Conservation (phyloP, 2,329 filamentous ascomycete species). For the Fusarium dimerum region DNA sequence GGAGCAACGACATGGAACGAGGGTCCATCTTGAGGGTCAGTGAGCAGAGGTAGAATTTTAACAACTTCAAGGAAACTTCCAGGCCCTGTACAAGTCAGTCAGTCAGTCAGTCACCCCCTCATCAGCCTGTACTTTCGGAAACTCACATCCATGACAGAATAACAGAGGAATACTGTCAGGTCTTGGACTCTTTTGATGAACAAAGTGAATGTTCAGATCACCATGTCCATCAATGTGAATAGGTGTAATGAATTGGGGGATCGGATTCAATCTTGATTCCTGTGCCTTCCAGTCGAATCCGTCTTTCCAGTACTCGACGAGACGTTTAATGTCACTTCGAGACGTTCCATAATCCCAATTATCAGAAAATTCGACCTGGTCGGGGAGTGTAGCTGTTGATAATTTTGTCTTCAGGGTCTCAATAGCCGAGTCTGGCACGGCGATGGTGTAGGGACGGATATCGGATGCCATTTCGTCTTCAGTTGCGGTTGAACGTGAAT, state of each 20-base stretch:
- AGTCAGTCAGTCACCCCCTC: too few relatives aligned
- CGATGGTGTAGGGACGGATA: constrained; percentile 38
- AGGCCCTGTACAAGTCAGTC: constrained; percentile 53
- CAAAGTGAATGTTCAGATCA: constrained; percentile 62
- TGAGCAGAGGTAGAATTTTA: constrained; percentile 58
- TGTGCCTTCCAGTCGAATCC: constrained; percentile 64
- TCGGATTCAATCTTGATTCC: constrained; percentile 58
- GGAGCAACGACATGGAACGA: constrained; percentile 60
- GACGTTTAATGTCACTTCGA: constrained; percentile 35
- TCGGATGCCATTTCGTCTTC: constrained; percentile 15
- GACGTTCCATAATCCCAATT: constrained; percentile 36
- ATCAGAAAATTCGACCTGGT: constrained; percentile 35
- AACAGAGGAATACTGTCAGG: constrained; percentile 62
- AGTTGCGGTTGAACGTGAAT: background rate
- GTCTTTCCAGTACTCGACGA: constrained; percentile 39
- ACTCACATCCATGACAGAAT: constrained; percentile 65
- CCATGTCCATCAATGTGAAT: constrained; percentile 60
- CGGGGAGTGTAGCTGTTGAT: constrained; percentile 30
- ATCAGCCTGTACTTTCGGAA: too few relatives aligned
- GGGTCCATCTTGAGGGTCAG: constrained; percentile 35
- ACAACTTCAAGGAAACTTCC: constrained; percentile 68
- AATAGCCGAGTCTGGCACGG: constrained; percentile 35
- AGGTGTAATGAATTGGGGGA: constrained; percentile 58
- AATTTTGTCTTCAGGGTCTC: constrained; percentile 35
- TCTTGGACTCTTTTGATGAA: constrained; percentile 56